Base-by-base conservation (phyloP, 148 eudicot genomes). In the Pouteria glomerata region DNA sequence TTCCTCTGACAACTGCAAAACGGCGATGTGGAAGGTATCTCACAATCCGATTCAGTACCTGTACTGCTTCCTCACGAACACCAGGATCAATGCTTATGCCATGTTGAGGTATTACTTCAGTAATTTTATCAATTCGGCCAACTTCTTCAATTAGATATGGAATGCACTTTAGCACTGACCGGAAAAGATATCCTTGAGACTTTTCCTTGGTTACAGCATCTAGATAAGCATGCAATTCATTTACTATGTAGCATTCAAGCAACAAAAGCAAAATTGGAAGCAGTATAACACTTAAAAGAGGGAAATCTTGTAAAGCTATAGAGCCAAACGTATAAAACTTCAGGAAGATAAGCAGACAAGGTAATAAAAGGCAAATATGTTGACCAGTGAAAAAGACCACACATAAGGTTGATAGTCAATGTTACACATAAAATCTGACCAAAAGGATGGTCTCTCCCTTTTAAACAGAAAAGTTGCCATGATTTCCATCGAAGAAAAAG, bases 71-170 rank as follows among this genome's bases (percentile, higher is more conserved):
- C 80, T 95, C 97, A 65, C 99, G 96, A 52, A 95, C 99, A 72
- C 99, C 99, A 71, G 99, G 97, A 80, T 95, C 99, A 72, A 95
- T 90, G 75, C 99, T 90, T 76, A 95, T 95, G 70, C 99, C 99
- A 78, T 95, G 99, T 65, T 95, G 99, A 53, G 99, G 99, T 52
- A 95, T 95, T 77, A 95, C 92, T 80, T 95, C 99, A 53, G 97
- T 88, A 68, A 95, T 95, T 76, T 95, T 95, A 81, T 95, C 99
- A 79, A 88, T 95, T 71, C 99, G 89, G 24, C 97, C 97, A 79
- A 92, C 97, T 87, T 95, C 99, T 80, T 95, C 97, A 70, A 95
- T 92, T 78, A 95, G 75, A 76, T 95, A 92, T 11, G 99, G 99
- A 76, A 95, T 95, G 83, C 99, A 95, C 87, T 95, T 92, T 73